Conservation (phyloP, 192 early-diverging fungal species). For the Mortierella antarctica region DNA sequence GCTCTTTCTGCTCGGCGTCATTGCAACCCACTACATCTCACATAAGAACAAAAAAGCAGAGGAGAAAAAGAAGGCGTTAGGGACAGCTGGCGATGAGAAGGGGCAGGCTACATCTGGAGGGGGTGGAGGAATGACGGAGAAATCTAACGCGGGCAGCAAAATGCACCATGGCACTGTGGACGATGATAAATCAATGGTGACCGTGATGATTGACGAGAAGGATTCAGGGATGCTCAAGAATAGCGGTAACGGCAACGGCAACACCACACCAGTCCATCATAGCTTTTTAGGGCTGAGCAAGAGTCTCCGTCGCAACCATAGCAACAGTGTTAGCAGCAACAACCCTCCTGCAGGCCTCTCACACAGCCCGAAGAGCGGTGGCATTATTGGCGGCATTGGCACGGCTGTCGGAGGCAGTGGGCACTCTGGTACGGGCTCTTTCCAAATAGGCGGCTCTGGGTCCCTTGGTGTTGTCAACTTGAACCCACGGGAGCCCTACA, state of each 20-base stretch:
- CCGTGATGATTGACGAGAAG: conserved; percentile 13
- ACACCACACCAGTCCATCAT: too few relatives aligned
- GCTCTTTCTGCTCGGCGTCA: conserved; percentile 25
- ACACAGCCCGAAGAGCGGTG: conserved; percentile 2
- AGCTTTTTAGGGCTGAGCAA: too few relatives aligned
- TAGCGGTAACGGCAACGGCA: too few relatives aligned
- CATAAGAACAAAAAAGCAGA: conserved; percentile 31
- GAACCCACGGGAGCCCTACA: conserved; percentile 13
- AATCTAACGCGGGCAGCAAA: background rate
- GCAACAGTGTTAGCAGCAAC: too few relatives aligned
- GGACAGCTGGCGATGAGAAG: background rate
- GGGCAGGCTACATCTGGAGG: background rate
- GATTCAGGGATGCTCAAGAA: background rate
- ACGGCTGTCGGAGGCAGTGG: conserved; percentile 22
- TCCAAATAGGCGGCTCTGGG: conserved; percentile 14
- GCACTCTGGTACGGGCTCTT: conserved; percentile 17
- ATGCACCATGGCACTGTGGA: background rate
- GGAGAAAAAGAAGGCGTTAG: conserved; percentile 11
- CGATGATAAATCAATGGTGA: background rate
- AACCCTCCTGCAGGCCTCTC: background rate
- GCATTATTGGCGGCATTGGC: conserved; percentile 30
- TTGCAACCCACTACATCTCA: conserved; percentile 24
- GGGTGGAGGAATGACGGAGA: background rate
- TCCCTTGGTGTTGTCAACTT: conserved; percentile 1
- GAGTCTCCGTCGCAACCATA: too few relatives aligned